A percentile compares a stretch with the other conserved stretches of the same genome.
Evolutionary conservation across 495 filamentous ascomycete species (phyloP).

Genomic region (Extremus antarcticus): DNA sequence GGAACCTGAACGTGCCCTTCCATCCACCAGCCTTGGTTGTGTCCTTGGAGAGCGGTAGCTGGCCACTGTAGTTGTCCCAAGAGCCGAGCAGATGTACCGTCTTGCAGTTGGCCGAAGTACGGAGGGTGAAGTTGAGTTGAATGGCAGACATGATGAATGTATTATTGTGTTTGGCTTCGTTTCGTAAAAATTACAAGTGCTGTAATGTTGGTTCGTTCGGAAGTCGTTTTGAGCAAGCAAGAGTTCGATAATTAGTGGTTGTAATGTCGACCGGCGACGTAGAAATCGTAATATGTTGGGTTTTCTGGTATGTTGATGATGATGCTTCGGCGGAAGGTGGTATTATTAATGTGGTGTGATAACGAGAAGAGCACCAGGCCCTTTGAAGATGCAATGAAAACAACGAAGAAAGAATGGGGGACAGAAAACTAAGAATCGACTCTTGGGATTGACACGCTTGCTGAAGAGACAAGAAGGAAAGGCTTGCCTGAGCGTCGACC

Average conservation of each 20-base stretch:
- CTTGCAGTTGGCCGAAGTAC: conserved; percentile 93
- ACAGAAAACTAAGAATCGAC: conserved; percentile 28
- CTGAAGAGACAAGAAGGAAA: conserved; percentile 25
- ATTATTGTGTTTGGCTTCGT: conserved; percentile 12
- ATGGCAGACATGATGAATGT: conserved; percentile 30
- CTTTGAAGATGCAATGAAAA: conserved; percentile 17
- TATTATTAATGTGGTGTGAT: conserved; percentile 8
- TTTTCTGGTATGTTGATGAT: conserved; percentile 1
- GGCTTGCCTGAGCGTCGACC: neutral
- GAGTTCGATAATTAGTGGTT: conserved; percentile 28
- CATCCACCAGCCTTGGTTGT: conserved; percentile 73
- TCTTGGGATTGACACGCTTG: conserved; percentile 33
- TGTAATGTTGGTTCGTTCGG: conserved; percentile 16
- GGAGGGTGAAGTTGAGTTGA: conserved; percentile 52
- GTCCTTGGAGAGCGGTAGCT: conserved; percentile 84
- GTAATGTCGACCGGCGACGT: conserved; percentile 31
- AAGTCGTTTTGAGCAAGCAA: conserved; percentile 29
- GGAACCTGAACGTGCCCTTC: conserved; percentile 94
- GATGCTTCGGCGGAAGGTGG: neutral
- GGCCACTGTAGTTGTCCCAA: conserved; percentile 93
- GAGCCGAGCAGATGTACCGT: conserved; percentile 95
- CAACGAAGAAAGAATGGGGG: conserved; percentile 21
- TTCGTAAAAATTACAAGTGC: conserved; percentile 10
- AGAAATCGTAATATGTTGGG: conserved; percentile 17
- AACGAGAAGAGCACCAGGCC: conserved; percentile 23